These are phyloP conservation scores for Circinella minor DNA, from an alignment of 371 early-diverging fungal genomes.

Conservation along the genomic window DNA sequence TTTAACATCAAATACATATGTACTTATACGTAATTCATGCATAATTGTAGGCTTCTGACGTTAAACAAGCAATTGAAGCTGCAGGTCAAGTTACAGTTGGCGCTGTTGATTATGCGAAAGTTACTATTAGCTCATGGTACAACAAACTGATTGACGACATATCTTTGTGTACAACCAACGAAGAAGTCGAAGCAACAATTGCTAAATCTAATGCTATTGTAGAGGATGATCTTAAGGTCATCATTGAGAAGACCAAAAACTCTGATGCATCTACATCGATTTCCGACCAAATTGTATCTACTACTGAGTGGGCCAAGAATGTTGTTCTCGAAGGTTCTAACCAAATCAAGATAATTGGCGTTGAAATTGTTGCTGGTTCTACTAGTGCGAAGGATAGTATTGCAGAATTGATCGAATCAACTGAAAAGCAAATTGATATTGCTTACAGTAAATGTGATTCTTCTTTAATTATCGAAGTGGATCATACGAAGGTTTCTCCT, in stretches of 20 bases:
- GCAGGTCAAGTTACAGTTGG: conserved; percentile 24
- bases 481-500: background rate
- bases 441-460: conserved; percentile 16
- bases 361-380: conserved; percentile 10
- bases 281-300: conserved; percentile 1
- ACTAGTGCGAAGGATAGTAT: conserved; percentile 21
- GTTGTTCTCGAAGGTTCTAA: conserved; percentile 13
- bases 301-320: conserved; percentile 20
- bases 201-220: conserved; percentile 24
- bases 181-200: conserved; percentile 40
- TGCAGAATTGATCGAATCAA: conserved; percentile 28
- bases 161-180: conserved; percentile 24
- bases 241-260: background rate
- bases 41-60: background rate
- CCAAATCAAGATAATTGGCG: conserved; percentile 17
- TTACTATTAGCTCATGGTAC: conserved; percentile 38
- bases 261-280: background rate
- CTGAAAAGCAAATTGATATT: conserved; percentile 31
- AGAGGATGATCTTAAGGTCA: conserved; percentile 1
- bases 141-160: conserved; percentile 33
- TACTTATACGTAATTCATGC: background rate
- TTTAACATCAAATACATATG: background rate
- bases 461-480: conserved; percentile 8
- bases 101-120: conserved; percentile 26
- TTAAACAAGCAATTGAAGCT: background rate